Evolutionary conservation across 306 rosid genomes (phyloP), one percentile per base, ranked within the genome.

Genomic region (Senna tora): DNA sequence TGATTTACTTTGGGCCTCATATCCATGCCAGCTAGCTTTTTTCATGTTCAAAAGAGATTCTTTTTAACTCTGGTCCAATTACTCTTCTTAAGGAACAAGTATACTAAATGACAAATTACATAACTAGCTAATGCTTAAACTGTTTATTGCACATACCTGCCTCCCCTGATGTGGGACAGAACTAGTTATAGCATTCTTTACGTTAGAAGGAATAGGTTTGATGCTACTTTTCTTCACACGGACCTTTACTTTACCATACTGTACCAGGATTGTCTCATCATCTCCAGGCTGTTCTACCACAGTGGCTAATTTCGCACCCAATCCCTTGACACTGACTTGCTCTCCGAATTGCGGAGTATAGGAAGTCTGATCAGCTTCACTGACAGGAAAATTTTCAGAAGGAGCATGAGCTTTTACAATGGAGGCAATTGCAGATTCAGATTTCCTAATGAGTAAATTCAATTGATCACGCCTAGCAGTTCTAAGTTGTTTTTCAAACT

Each of bases 161-260:
- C 28, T 83, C 76, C 83, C 79, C 69, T 69, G 77, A 61, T 30
- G 78, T 30, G 82, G 36, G 65, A 58, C 73, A 72, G 90, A 79
- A 59, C 74, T 68, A n/a, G 84, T 70, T 22, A 64, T 43, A 19
- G 47, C 75, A 67, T 65, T 83, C 88, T 77, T 87, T 71, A 61
- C 60, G 49, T 72, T 68, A 5, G 81, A 81, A 66, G 84, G 79
- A 69, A 86, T 65, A 65, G 94, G 81, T 77, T 71, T 65, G 76
- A 91, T 77, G 71, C 80, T 84, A 64, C 80, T 87, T 83, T 82
- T 93, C 89, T 87, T 93, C 80, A 93, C 87, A 38, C 97, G 92
- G 43, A 79, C 91, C 86, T 89, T 91, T 47, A 93, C 79, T 83
- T 87, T 87, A 62, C 97, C 96, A 83, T 91, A 89, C 71, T 87